Evolutionary conservation across 2,329 filamentous ascomycete genomes (phyloP), one percentile per base, ranked within the genome.

Genomic region (Myriosclerotinia curreyana): DNA sequence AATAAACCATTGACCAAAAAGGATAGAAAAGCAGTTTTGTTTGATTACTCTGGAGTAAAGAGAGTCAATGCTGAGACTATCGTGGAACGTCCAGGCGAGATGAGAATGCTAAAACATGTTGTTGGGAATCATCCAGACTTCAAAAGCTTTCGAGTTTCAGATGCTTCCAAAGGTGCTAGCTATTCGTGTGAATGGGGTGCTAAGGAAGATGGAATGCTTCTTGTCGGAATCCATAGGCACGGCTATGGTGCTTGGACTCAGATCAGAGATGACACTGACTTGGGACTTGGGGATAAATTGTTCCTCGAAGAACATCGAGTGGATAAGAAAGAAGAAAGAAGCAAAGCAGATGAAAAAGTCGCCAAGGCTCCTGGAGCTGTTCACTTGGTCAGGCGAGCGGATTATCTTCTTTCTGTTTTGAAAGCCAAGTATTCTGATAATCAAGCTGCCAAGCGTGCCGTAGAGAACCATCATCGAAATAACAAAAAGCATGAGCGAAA

Each of bases 241-340:
- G 95, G 95, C 2, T 98, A 96, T 73, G 96, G 96, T 64, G 93
- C 94, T 3, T 99, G 95, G 95, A 85, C 89, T 1, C 89, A 93
- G 70, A 98, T 99, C 71, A 88, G 95, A 8, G 95, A 99, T 71
- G 95, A 99, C 73, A 79, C 85, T 1, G 92, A 97, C 40, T 84
- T 99, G 28, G 90, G 87, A 11, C 87, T 99, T 79, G 79, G 81
- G 1, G 92, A 96, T 71, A 98, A 97, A 74, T 91, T 98, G 75
- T 99, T 96, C 79, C 79, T 99, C 1, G 95, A 99, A 75, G 96
- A 99, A 76, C 93, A 98, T 75, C 90, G 94, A n/a, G 94, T 98
- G 22, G 95, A 96, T 76, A 95, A 96, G 79, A 98, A 98, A 75
- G 93, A 95, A 72, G 92, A 97, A 76, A 89, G 95, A 44, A 90